Evolutionary conservation across 768 basidiomycete species (phyloP).

Genomic region (Coprinopsis marcescibilis): DNA sequence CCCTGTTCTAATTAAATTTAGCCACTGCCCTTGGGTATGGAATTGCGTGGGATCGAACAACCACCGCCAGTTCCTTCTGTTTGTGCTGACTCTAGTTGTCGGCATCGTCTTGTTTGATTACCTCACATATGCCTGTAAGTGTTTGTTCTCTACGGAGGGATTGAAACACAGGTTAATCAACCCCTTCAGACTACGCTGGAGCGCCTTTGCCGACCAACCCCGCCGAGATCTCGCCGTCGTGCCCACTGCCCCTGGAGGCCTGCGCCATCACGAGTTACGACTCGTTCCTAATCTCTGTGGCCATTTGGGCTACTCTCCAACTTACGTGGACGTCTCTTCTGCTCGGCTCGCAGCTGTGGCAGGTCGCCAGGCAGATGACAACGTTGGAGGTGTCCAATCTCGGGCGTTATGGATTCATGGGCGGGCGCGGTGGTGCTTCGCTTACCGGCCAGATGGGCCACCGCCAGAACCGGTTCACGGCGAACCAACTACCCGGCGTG

Average conservation of each 20-base stretch:
- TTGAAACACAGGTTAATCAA: neutral
- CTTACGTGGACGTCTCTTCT: slow-evolving; percentile 93
- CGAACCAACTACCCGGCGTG: slow-evolving; percentile 34
- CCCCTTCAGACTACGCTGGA: slow-evolving; percentile 48
- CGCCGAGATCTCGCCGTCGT: slow-evolving; percentile 47
- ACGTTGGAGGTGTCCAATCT: slow-evolving; percentile 95
- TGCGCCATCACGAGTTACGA: slow-evolving; percentile 72
- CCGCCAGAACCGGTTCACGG: slow-evolving; percentile 37
- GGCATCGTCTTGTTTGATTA: slow-evolving; percentile 82
- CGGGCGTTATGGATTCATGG: slow-evolving; percentile 95
- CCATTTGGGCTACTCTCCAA: slow-evolving; percentile 85
- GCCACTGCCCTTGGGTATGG: slow-evolving; percentile 99
- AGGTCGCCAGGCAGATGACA: slow-evolving; percentile 91
- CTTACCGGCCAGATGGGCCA: slow-evolving; percentile 75
- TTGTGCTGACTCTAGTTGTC: slow-evolving; percentile 78
- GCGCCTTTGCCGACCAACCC: slow-evolving; percentile 31
- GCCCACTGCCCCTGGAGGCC: slow-evolving; percentile 60
- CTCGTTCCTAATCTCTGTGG: slow-evolving; percentile 78
- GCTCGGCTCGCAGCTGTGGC: slow-evolving; percentile 83
- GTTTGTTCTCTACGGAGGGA: slow-evolving; percentile 1
- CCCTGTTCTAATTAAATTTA: slow-evolving; percentile 23
- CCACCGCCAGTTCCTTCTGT: slow-evolving; percentile 94
- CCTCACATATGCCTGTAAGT: slow-evolving; percentile 77
- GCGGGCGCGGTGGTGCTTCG: slow-evolving; percentile 72
- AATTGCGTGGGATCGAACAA: slow-evolving; percentile 95